These are phyloP conservation scores for Olyra latifolia DNA, from an alignment of 176 grass and related monocot species.

Conservation along the genomic window DNA sequence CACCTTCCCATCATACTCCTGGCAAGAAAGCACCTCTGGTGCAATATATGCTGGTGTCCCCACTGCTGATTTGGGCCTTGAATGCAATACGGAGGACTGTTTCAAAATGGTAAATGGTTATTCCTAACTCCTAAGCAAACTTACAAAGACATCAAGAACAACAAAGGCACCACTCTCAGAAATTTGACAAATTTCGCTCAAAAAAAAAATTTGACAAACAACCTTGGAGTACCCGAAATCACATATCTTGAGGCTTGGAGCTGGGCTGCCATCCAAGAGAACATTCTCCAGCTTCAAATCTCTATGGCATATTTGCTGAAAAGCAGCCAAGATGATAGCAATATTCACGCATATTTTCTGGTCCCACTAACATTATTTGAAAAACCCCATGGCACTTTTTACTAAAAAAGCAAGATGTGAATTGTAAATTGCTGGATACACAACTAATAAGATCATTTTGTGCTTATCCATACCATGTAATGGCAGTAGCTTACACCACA, in stretches of 20 bases:
- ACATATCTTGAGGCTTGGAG: slow-evolving; percentile 76
- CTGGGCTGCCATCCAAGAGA: slow-evolving; percentile 59
- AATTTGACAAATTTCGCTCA: background rate
- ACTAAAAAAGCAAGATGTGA: slow-evolving; percentile 31
- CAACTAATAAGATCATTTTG: slow-evolving; percentile 10
- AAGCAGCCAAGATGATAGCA: slow-evolving; percentile 38
- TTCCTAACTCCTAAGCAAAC: slow-evolving; percentile 9
- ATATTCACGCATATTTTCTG: slow-evolving; percentile 39
- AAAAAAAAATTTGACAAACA: background rate
- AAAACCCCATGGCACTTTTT: slow-evolving; percentile 35
- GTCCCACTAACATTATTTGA: slow-evolving; percentile 30
- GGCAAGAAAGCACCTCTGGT: slow-evolving; percentile 64
- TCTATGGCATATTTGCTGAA: slow-evolving; percentile 86
- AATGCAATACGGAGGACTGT: slow-evolving; percentile 77
- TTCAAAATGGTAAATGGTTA: slow-evolving; percentile 25
- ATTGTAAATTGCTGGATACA: background rate
- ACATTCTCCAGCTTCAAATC: slow-evolving; percentile 91
- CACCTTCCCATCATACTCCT: slow-evolving; percentile 82
- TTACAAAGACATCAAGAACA: background rate
- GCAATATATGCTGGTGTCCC: slow-evolving; percentile 85
- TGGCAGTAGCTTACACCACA: slow-evolving; percentile 82
- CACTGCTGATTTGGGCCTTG: slow-evolving; percentile 86
- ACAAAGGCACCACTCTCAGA: background rate
- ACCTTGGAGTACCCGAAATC: slow-evolving; percentile 94
- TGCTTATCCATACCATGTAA: slow-evolving; percentile 54